phyloP scores from a whole-genome alignment of 163 green algal species.

The Chlamydomonas reinhardtii region DNA sequence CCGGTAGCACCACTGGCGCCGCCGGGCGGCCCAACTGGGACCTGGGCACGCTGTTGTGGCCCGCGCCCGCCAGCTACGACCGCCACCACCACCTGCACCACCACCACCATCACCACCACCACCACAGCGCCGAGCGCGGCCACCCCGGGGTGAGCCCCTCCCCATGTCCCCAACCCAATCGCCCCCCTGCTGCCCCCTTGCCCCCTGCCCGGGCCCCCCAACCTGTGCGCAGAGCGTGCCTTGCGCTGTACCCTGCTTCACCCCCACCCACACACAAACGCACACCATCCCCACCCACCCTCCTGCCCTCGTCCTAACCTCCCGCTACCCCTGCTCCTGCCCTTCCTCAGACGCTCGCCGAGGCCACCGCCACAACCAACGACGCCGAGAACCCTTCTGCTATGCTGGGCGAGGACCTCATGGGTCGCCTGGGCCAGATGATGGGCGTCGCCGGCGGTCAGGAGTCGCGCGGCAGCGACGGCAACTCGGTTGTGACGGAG shows the following conservation, averaged over 20 bases:
- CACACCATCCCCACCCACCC: not conserved
- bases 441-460: conserved; percentile 8
- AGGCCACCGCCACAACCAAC: conserved; percentile 46
- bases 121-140: conserved; percentile 1
- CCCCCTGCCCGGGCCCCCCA: no score
- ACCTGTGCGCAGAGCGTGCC: no score
- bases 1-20: not conserved
- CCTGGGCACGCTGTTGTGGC: no score
- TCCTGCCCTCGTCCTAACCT: not conserved
- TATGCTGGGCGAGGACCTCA: not conserved
- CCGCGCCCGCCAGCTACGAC: not conserved
- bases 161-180: no score
- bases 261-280: not conserved
- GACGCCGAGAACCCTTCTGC: conserved; percentile 23
- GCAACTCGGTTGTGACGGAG: conserved; percentile 45
- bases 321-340: not conserved
- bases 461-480: conserved; percentile 40
- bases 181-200: no score
- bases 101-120: conserved; percentile 23
- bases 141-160: not conserved
- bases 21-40: not conserved
- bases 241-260: no score
- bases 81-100: not conserved
- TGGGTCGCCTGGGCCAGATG: not conserved
- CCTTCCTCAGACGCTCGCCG: conserved; percentile 4